These are phyloP conservation scores for Ilyonectria sp. DNA, from an alignment of 2,329 filamentous ascomycete genomes.

Conservation along the genomic window DNA sequence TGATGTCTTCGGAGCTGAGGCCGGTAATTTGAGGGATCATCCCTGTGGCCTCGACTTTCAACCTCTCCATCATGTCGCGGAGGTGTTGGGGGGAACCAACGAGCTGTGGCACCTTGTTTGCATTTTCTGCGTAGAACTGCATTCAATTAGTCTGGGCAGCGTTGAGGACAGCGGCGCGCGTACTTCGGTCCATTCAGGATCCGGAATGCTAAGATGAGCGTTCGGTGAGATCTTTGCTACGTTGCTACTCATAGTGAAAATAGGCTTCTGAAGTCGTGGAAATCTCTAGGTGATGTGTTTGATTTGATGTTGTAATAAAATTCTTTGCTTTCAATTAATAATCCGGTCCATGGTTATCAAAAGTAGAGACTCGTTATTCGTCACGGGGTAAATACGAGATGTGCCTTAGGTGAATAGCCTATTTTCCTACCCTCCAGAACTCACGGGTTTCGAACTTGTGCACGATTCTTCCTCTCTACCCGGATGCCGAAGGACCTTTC, in stretches of 20 bases:
- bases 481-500: too few relatives aligned
- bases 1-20: background rate
- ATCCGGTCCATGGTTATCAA: too few relatives aligned
- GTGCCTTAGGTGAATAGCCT: too few relatives aligned
- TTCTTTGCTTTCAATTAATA: too few relatives aligned
- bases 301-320: too few relatives aligned
- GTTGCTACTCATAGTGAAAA: background rate
- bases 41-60: conserved; percentile 5
- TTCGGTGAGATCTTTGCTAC: background rate
- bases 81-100: conserved; percentile 13
- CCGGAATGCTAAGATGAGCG: conserved; percentile 1
- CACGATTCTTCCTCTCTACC: too few relatives aligned
- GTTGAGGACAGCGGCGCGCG: background rate
- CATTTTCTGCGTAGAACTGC: conserved; percentile 2
- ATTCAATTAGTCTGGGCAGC: background rate
- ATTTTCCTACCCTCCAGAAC: too few relatives aligned
- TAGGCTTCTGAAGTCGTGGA: too few relatives aligned
- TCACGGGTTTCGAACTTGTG: too few relatives aligned
- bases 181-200: conserved; percentile 10
- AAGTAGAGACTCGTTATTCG: too few relatives aligned
- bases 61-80: conserved; percentile 9
- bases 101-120: background rate
- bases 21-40: conserved; percentile 3
- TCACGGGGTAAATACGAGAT: too few relatives aligned
- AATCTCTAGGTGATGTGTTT: too few relatives aligned